phyloP scores from a whole-genome alignment of 495 filamentous ascomycete species.

The Aspergillus panamensis region DNA sequence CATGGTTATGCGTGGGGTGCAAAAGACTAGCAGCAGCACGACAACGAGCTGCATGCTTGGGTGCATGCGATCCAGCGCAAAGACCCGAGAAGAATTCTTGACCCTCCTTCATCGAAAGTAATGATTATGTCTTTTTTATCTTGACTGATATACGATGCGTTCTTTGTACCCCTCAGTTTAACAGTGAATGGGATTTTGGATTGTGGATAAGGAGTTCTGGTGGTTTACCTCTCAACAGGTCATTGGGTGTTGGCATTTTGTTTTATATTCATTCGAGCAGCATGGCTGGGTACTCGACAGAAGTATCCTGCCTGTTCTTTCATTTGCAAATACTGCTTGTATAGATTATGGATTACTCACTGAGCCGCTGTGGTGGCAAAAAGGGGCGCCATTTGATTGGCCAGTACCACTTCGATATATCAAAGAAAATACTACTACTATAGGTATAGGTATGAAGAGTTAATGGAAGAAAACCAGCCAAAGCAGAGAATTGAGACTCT shows the following conservation, averaged over 20 bases:
- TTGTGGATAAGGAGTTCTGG: constrained; percentile 37
- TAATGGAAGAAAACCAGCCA: too few species aligned
- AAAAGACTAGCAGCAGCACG: constrained; percentile 82
- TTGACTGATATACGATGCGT: constrained; percentile 16
- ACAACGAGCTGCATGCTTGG: constrained; percentile 96
- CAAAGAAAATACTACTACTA: neutral
- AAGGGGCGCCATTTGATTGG: neutral
- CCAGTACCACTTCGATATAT: neutral
- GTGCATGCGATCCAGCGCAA: constrained; percentile 85
- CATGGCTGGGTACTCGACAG: neutral
- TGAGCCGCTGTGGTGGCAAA: neutral
- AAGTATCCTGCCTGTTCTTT: constrained; percentile 13
- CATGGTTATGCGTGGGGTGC: constrained; percentile 95
- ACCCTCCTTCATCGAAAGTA: constrained; percentile 67
- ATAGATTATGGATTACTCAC: constrained; percentile 12
- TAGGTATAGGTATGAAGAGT: too few species aligned
- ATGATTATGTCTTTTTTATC: constrained; percentile 15
- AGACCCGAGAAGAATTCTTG: constrained; percentile 92
- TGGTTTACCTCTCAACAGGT: constrained; percentile 39
- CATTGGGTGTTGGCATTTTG: constrained; percentile 21
- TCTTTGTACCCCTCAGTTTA: constrained; percentile 26
- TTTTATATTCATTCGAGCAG: constrained; percentile 6
- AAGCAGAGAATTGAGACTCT: too few species aligned
- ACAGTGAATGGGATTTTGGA: constrained; percentile 25
- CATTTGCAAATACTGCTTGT: constrained; percentile 7